A percentile compares a stretch with the other conserved stretches of the same genome.
Evolutionary conservation across 2,329 filamentous ascomycete genomes (phyloP).

Genomic region (Arthrobotrys pseudoclavata): DNA sequence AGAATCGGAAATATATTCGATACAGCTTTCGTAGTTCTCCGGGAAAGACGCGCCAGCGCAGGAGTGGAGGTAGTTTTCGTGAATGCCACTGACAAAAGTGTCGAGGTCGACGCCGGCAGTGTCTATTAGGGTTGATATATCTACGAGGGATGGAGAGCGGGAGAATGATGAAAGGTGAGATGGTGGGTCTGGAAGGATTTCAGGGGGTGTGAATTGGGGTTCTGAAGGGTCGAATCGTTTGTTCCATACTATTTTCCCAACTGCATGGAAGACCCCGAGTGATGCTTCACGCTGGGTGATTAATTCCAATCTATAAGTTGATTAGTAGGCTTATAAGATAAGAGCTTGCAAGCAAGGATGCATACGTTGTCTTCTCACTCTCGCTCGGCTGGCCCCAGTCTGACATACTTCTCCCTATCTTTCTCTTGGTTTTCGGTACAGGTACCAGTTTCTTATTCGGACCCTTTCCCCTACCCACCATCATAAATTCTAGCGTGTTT

Average conservation of each 20-base stretch:
- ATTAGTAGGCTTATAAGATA: slow-evolving; percentile 17
- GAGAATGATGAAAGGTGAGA: slow-evolving; percentile 32
- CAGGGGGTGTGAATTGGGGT: slow-evolving; percentile 31
- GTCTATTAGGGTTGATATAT: slow-evolving; percentile 80
- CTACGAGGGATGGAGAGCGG: slow-evolving; percentile 59
- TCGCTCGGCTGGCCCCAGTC: slow-evolving; percentile 77
- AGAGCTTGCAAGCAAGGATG: slow-evolving; percentile 73
- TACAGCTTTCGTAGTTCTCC: slow-evolving; percentile 70
- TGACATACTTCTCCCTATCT: slow-evolving; percentile 71
- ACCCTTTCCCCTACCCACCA: slow-evolving; percentile 59
- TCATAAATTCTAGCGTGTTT: slow-evolving; percentile 88
- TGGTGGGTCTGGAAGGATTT: slow-evolving; percentile 42
- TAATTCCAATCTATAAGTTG: slow-evolving; percentile 38
- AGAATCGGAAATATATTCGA: slow-evolving; percentile 86
- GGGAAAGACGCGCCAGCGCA: slow-evolving; percentile 73
- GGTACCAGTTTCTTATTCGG: slow-evolving; percentile 26
- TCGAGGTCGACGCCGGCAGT: slow-evolving; percentile 92
- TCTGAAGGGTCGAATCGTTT: slow-evolving; percentile 69
- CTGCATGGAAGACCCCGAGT: slow-evolving; percentile 93
- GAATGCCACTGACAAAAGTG: slow-evolving; percentile 88
- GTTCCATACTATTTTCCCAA: slow-evolving; percentile 97
- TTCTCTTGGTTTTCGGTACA: slow-evolving; percentile 74
- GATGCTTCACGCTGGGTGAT: slow-evolving; percentile 77
- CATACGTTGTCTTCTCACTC: slow-evolving; percentile 80
- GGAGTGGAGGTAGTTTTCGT: slow-evolving; percentile 93